phyloP scores from a whole-genome alignment of 2,329 filamentous ascomycete species.

The Leptographium radiaticola region DNA sequence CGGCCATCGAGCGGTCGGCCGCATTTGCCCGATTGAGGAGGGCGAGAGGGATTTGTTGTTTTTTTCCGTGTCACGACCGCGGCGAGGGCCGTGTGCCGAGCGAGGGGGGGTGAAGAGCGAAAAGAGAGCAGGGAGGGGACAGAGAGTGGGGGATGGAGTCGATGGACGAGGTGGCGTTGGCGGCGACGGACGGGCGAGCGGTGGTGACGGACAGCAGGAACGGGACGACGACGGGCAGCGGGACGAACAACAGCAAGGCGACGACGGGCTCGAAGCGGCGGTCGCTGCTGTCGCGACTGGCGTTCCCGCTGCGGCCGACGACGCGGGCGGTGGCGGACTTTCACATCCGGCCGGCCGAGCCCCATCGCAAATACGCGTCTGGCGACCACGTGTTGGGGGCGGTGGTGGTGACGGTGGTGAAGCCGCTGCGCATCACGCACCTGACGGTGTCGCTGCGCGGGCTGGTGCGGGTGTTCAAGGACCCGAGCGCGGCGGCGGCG shows the following conservation, averaged over 20 bases:
- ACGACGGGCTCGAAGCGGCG: constrained; percentile 12
- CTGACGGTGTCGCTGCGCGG: constrained; percentile 67
- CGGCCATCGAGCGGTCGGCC: no score
- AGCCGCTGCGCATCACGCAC: constrained; percentile 67
- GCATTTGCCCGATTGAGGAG: no score
- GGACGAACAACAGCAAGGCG: background rate
- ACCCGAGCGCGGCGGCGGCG: constrained; percentile 37
- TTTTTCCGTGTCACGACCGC: no score
- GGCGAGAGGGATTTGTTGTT: no score
- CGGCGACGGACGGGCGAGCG: no score
- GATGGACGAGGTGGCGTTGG: no score
- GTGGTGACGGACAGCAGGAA: no score
- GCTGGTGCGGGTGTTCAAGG: constrained; percentile 68
- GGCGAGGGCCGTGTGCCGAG: no score
- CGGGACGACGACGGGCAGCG: no score
- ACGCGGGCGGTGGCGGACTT: constrained; percentile 62
- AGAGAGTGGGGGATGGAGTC: no score
- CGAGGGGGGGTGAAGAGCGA: no score
- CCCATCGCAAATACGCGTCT: constrained; percentile 61
- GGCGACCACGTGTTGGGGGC: constrained; percentile 63
- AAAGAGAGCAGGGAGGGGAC: no score
- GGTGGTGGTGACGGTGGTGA: constrained; percentile 59
- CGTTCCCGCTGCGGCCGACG: constrained; percentile 36
- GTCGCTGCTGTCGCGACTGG: constrained; percentile 40
- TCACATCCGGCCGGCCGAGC: constrained; percentile 63